Evolutionary conservation across 768 basidiomycete genomes (phyloP).

Genomic region (Leccinum truebloodii): DNA sequence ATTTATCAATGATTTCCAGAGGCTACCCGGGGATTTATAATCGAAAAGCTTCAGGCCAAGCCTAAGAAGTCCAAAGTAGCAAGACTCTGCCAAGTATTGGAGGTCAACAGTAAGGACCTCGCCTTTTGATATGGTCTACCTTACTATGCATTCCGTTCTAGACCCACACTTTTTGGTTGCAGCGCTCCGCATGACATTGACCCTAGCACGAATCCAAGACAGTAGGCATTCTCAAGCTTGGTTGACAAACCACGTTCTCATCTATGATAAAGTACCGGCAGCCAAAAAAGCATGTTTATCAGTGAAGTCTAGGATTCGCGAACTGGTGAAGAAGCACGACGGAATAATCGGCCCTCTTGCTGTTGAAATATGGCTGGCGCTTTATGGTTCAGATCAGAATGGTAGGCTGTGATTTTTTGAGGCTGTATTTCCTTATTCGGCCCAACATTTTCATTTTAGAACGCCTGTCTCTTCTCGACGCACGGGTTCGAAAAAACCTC

Average conservation of each 20-base stretch:
- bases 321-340: slow-evolving; percentile 7
- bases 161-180: slow-evolving; percentile 13
- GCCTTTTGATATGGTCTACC: not conserved
- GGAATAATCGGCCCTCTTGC: slow-evolving; percentile 21
- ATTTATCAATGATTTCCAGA: no score
- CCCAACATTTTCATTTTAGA: no score
- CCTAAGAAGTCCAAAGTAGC: no score
- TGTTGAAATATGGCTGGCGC: no score
- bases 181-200: slow-evolving; percentile 19
- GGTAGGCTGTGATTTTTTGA: slow-evolving; percentile 1
- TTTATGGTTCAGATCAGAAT: slow-evolving; percentile 8
- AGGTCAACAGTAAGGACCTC: slow-evolving; percentile 10
- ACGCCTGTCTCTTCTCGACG: no score
- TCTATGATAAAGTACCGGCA: not conserved
- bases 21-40: no score
- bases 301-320: slow-evolving; percentile 5
- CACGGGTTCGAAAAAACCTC: no score
- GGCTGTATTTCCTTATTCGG: not conserved
- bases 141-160: not conserved
- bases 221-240: not conserved
- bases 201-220: slow-evolving; percentile 15
- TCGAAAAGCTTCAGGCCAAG: no score
- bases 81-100: slow-evolving; percentile 7
- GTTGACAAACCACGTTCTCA: not conserved
- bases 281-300: not conserved